Base-by-base conservation (phyloP, 2,329 filamentous ascomycete species). In the Knufia fluminis region DNA sequence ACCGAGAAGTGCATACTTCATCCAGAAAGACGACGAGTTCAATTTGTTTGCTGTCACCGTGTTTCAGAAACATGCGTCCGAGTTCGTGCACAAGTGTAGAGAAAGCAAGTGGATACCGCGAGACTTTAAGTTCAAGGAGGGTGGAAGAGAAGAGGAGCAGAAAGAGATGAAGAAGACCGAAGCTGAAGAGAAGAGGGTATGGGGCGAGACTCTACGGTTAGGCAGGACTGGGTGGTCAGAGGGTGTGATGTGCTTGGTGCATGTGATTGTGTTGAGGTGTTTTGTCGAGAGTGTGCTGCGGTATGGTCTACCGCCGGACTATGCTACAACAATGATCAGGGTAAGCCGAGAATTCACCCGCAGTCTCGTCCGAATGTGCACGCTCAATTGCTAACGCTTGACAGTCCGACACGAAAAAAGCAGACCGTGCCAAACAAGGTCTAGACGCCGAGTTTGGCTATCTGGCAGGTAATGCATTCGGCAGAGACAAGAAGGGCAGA, bases 241-340 rank as follows among this genome's bases (percentile, higher is more conserved):
- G 71, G 84, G 84, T 54, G 88, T 95, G 57, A 95, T 95, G 87
- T 84, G 91, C 48, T 95, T 90, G 88, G 78, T 94, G 44, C 92
- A 98, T 64, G 85, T 95, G 23, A 74, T 97, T 62, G 86, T 90
- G 4, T 71, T 98, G 61, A 77, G 92, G 48, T 90, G 97, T 17
- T 98, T 97, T 68, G 92, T 98, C 17, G 92, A 98, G 75, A 95
- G 90, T 3, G 92, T 98, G n/a, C 73, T 98, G 63, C 81, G 92
- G 57, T 98, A 98, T 63, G 92, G 92, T 23, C 68, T 98, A 60
- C 92, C 92, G 42, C 71, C 96, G 56, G 86, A 94, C 59, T 98
- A 91, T 67, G 83, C 94, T 43, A 86, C 84, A 59, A 87, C 83
- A 14, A 71, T 96, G 57, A 73, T 97, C 54, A 83, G 87, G 82